Conservation (phyloP, 371 early-diverging fungal genomes). For the Mucor irregularis region DNA sequence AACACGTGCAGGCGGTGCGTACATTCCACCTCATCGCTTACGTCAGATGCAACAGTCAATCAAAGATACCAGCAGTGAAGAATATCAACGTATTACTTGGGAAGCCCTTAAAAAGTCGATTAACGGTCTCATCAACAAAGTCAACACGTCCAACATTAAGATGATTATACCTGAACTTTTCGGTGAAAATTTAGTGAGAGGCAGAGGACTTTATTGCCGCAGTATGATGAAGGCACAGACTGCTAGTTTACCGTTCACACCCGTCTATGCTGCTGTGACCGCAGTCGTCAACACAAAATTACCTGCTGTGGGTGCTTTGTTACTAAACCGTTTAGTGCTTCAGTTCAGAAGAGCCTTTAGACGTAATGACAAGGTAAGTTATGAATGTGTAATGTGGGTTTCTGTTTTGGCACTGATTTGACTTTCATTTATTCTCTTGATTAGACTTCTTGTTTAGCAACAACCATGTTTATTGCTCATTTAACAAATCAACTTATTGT, state of each 20-base stretch:
- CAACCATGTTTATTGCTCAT: constrained; percentile 90
- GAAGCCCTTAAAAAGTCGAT: constrained; percentile 94
- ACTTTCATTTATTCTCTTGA: no score
- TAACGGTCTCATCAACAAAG: constrained; percentile 96
- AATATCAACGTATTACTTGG: constrained; percentile 92
- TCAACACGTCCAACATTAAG: constrained; percentile 90
- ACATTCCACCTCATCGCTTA: constrained; percentile 90
- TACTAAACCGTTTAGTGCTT: constrained; percentile 82
- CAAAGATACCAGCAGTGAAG: constrained; percentile 71
- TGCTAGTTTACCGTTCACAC: constrained; percentile 87
- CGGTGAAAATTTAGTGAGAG: constrained; percentile 90
- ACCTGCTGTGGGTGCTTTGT: constrained; percentile 87
- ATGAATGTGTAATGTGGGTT: no score
- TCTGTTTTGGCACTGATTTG: background rate
- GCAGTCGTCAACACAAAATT: constrained; percentile 94
- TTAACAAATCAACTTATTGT: constrained; percentile 91
- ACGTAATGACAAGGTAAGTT: constrained; percentile 83
- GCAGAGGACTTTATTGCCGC: constrained; percentile 88
- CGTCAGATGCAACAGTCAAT: constrained; percentile 82
- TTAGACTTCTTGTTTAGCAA: constrained; percentile 74
- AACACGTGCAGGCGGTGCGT: constrained; percentile 79
- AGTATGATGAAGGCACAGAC: constrained; percentile 93
- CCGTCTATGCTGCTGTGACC: constrained; percentile 89
- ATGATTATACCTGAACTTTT: constrained; percentile 90
- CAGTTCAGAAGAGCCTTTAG: constrained; percentile 92